Evolutionary conservation across 148 eudicot genomes (phyloP), one percentile per base, ranked within the genome.

Genomic region (Rhododendron williamsianum): DNA sequence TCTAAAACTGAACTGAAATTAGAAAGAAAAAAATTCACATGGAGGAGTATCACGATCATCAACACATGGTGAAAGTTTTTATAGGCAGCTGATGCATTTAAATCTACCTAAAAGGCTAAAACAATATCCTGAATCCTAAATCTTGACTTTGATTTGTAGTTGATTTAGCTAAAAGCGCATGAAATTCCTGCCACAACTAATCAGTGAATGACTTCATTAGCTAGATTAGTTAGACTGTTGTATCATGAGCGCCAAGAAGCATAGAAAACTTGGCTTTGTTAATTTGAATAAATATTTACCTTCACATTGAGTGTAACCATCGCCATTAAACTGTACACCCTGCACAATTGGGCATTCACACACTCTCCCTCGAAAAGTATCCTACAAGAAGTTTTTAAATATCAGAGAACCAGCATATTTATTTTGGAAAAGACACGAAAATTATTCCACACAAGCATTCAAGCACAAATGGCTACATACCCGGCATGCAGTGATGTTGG

Each of bases 401-500:
- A 80, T 84, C 76, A 84, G 54, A 73, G 51, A 54, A 41, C 45
- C 45, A 89, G 63, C 71, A 41, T 49, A 86, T 48, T 71, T 23
- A 77, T 60, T 48, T 73, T 33, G 80, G 43, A 19, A 58, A 27
- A 67, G 51, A 45, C 41, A 60, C 1, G 43, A 69, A 25, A 67
- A 19, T 7, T 38, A 43, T 25, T 79, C 16, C 82, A 67, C 48
- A 49, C 71, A 52, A 33, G 49, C 46, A 82, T 58, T 60, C 8
- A 33, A n/a, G n/a, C 25, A 41, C 43, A 82, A 74, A 86, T 49
- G 49, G 58, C 25, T 79, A 69, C 84, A 78, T 90, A 96, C 99
- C 94, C 93, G 94, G 92, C 99, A 96, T 60, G 99, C 98, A 80
- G 99, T 93, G 84, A 96, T 87, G 83, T 95, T 96, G 77, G 91